Conservation (phyloP, 805 yeast species). For the Saturnispora zaruensis region DNA sequence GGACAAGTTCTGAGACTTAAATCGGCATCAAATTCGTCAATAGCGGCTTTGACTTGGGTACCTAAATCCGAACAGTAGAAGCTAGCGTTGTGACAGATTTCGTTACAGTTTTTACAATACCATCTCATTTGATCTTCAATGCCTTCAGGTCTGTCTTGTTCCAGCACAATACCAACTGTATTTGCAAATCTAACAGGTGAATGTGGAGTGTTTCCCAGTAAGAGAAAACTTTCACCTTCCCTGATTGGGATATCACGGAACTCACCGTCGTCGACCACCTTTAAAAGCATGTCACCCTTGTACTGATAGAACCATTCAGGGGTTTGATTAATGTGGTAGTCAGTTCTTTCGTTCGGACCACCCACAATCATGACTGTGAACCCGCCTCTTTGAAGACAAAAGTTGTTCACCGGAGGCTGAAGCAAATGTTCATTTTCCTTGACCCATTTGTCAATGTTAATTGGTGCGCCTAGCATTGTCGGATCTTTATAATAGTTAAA, state of each 20-base stretch:
- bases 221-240: constrained; percentile 83
- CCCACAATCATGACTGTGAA: constrained; percentile 94
- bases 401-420: constrained; percentile 90
- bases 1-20: constrained; percentile 59
- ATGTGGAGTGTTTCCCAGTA: constrained; percentile 83
- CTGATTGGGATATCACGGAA: constrained; percentile 66
- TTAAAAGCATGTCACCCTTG: constrained; percentile 77
- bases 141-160: constrained; percentile 78
- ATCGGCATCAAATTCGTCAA: constrained; percentile 58
- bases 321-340: constrained; percentile 86
- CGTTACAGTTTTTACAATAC: constrained; percentile 71
- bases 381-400: constrained; percentile 83
- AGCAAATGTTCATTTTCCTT: constrained; percentile 64
- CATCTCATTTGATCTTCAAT: constrained; percentile 70
- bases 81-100: constrained; percentile 55
- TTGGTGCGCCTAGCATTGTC: constrained; percentile 52
- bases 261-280: constrained; percentile 71
- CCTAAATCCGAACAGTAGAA: constrained; percentile 80
- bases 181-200: constrained; percentile 80
- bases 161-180: constrained; percentile 85
- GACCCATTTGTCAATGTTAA: constrained; percentile 76
- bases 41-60: constrained; percentile 81
- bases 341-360: constrained; percentile 91
- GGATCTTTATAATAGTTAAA: too few relatives aligned
- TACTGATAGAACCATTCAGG: constrained; percentile 90